These are phyloP conservation scores for Eucalyptus lansdowneana DNA, from an alignment of 345 rosid genomes.

Conservation along the genomic window DNA sequence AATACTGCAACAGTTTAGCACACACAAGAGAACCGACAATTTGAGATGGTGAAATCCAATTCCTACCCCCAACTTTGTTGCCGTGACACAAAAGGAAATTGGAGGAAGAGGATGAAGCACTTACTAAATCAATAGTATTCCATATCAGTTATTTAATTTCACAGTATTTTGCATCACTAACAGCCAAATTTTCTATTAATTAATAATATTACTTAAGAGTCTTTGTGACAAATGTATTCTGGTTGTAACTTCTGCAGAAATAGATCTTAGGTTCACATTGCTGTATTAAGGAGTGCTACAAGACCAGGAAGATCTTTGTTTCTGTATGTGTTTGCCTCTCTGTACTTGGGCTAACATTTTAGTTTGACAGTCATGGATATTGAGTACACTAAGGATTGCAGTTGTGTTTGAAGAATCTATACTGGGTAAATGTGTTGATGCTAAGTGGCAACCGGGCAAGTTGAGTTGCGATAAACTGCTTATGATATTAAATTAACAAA, in stretches of 20 bases:
- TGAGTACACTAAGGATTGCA: neutral
- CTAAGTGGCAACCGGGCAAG: neutral
- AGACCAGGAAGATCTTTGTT: neutral
- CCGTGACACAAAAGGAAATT: too few species aligned
- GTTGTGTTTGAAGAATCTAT: neutral
- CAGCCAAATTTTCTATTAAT: neutral
- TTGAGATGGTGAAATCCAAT: too few species aligned
- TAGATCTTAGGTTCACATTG: neutral
- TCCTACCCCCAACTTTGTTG: too few species aligned
- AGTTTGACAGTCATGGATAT: neutral
- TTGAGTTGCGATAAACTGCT: neutral
- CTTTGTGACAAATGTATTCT: neutral
- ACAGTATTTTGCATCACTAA: neutral
- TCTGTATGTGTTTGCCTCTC: neutral
- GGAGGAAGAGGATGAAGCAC: too few species aligned
- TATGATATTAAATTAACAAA: neutral
- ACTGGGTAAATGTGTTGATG: neutral
- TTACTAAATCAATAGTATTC: too few species aligned
- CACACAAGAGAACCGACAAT: too few species aligned
- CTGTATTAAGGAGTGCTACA: neutral
- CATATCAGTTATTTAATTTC: too few species aligned
- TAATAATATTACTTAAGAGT: neutral
- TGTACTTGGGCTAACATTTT: neutral
- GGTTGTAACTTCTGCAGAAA: neutral
- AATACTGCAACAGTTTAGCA: fast-evolving